Base-by-base conservation (phyloP, 257 asterid species). In the Perilla frutescens region DNA sequence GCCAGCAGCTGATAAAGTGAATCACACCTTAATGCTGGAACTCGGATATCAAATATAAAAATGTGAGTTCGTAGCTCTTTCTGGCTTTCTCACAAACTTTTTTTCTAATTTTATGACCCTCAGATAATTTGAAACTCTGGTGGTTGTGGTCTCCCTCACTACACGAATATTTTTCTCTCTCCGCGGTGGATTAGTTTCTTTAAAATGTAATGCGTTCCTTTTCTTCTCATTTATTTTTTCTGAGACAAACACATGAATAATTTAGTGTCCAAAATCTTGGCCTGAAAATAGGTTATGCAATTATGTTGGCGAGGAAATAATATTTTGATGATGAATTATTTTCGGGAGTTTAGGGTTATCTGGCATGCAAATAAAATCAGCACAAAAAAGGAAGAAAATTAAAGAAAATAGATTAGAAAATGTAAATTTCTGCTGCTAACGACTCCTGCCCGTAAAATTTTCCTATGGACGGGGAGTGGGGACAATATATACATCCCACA, bases 1-100 rank as follows among this genome's bases (percentile, higher is more conserved):
- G 66, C 96, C 97, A 11, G 80, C 81, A 47, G 77, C 97, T 54
- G 81, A 71, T 80, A 76, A 84, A 37, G 79, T 87, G 48, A 91
- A 84, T 69, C 98, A 93, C 87, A 93, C 98, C 71, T 86, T 91
- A 49, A 77, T 89, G 76, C 85, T 93, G 89, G 98, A 93, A 84
- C 88, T 91, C 48, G 88, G 88, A 66, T 77, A 79, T 70, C 58
- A 75, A 51, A n/a, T 49, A 31, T 80, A 71, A 66, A 31, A 12
- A 68, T 32, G 75, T 49, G 68, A 58, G 76, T 77, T 20, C 26
- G 26, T 20, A 20, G 26, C 26, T 20, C 26, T 20, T 62, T 4
- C 5, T 58, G 12, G 47, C 49, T 2, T 36, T 58, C 15, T 43
- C 48, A 61, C 53, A 43, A 43, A 62, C 14, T 50, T 50, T 34